Evolutionary conservation across 331 rosid species (phyloP).

Genomic region (Rosa hybrid): DNA sequence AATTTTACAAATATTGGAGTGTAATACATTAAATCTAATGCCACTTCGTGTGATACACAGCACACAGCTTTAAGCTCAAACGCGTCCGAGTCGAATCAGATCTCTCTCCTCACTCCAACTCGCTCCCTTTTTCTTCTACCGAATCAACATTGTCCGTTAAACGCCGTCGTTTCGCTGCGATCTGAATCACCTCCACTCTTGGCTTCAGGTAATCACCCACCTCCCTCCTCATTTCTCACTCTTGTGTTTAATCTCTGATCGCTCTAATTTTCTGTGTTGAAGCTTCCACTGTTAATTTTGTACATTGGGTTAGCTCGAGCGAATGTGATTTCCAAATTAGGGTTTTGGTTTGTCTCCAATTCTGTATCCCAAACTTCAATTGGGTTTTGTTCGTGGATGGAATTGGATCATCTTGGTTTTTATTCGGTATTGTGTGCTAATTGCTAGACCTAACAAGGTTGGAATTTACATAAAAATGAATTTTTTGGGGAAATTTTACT

Average conservation of each 20-base stretch:
- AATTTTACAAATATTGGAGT: not conserved
- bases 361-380: not conserved
- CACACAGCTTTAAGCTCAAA: not conserved
- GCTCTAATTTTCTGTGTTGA: not conserved
- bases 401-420: not conserved
- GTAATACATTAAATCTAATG: not conserved
- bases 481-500: not conserved
- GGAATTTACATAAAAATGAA: not conserved
- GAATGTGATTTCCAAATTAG: constrained; percentile 18
- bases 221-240: not conserved
- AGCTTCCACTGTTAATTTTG: not conserved
- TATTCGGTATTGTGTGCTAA: not conserved
- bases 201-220: not conserved
- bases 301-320: not conserved
- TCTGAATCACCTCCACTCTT: not conserved
- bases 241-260: not conserved
- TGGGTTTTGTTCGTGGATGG: not conserved
- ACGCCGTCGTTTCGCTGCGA: not conserved
- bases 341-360: constrained; percentile 14
- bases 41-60: not conserved
- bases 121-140: not conserved
- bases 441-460: not conserved
- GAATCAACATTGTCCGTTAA: not conserved
- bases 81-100: constrained; percentile 22
- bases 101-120: not conserved